phyloP scores from a whole-genome alignment of 257 asterid genomes.

The Ligustrum vulgare region DNA sequence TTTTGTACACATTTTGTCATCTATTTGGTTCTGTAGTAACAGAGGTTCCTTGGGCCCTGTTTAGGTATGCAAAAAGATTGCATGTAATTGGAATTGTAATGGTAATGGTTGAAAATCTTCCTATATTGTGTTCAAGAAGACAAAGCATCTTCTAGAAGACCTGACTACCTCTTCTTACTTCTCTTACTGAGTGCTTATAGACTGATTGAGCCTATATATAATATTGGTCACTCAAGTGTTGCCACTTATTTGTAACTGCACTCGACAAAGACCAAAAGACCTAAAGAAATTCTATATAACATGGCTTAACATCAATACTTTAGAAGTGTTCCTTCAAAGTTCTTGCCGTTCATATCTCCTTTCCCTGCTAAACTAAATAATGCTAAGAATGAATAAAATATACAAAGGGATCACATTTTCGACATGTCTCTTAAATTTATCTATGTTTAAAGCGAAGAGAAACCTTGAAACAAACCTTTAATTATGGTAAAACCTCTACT shows the following conservation, averaged over 20 bases:
- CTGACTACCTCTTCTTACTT: neutral
- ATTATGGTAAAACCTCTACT: neutral
- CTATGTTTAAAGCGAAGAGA: neutral
- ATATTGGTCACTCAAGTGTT: neutral
- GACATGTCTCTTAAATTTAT: neutral
- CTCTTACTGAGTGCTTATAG: neutral
- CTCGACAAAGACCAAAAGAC: neutral
- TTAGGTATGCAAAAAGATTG: neutral
- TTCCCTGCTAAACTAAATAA: neutral
- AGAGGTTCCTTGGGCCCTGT: neutral
- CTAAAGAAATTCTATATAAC: neutral
- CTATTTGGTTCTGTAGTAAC: constrained; percentile 4
- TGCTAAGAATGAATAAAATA: neutral
- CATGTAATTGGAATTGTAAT: neutral
- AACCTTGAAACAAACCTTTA: neutral
- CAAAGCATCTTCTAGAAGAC: neutral
- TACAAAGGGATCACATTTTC: neutral
- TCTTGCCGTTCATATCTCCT: neutral
- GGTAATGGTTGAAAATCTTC: neutral
- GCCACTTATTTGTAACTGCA: neutral
- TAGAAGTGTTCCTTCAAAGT: neutral
- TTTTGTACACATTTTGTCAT: neutral
- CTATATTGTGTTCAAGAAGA: neutral
- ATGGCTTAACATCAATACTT: neutral
- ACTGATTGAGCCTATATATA: neutral